These are phyloP conservation scores for Fibroporia radiculosa DNA, from an alignment of 768 basidiomycete species.

Conservation along the genomic window DNA sequence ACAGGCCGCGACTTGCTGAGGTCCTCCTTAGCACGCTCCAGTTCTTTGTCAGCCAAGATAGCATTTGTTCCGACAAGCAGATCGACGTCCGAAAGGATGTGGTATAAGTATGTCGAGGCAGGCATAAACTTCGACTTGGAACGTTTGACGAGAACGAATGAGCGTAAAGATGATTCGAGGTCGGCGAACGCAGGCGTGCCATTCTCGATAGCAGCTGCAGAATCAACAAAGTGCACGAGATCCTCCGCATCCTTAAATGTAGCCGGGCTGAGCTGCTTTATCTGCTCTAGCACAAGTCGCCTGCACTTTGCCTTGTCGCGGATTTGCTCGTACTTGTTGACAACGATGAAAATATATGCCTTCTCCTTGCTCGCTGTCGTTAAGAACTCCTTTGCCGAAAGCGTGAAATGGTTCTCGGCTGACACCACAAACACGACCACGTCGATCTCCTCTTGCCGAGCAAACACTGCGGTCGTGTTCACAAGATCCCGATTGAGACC, in stretches of 20 bases:
- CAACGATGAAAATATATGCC: constrained; percentile 96
- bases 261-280: constrained; percentile 84
- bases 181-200: constrained; percentile 72
- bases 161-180: constrained; percentile 83
- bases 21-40: constrained; percentile 62
- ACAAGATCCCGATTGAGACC: constrained; percentile 93
- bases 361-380: constrained; percentile 92
- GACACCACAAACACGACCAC: constrained; percentile 98
- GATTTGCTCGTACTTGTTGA: constrained; percentile 96
- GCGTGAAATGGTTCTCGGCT: constrained; percentile 97
- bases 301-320: constrained; percentile 91
- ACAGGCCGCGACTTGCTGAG: constrained; percentile 67
- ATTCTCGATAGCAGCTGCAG: constrained; percentile 60
- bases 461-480: constrained; percentile 92
- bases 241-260: constrained; percentile 89
- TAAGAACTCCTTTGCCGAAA: constrained; percentile 92
- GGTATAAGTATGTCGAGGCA: constrained; percentile 82
- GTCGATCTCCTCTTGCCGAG: constrained; percentile 96
- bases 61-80: constrained; percentile 81
- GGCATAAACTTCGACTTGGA: constrained; percentile 95
- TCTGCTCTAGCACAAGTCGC: constrained; percentile 84
- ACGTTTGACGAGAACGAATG: constrained; percentile 93
- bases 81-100: constrained; percentile 87
- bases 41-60: constrained; percentile 76
- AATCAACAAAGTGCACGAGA: constrained; percentile 98